These are phyloP conservation scores for Camptophora hylomeconis DNA, from an alignment of 2,329 filamentous ascomycete genomes.

Conservation along the genomic window DNA sequence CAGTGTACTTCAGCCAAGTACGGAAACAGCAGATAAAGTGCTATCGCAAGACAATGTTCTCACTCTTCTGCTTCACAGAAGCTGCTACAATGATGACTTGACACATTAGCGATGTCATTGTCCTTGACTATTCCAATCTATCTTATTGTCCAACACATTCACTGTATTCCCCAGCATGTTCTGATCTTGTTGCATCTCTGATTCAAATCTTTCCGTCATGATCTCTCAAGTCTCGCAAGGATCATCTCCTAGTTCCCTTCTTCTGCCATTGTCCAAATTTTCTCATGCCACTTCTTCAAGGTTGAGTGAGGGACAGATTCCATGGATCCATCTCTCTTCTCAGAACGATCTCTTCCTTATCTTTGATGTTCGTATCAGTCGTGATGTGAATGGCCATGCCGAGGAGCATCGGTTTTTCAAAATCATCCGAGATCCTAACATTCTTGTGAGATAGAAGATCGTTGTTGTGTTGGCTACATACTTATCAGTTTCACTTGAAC, in stretches of 20 bases:
- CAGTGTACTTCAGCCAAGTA: too few species aligned
- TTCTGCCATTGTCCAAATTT: conserved; percentile 29
- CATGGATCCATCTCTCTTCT: conserved; percentile 31
- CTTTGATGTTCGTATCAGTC: conserved; percentile 27
- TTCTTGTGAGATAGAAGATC: conserved; percentile 24
- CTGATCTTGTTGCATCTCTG: conserved; percentile 1
- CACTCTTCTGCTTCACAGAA: too few species aligned
- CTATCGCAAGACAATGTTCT: too few species aligned
- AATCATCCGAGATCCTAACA: conserved; percentile 22
- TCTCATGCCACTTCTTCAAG: conserved; percentile 29
- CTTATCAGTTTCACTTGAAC: conserved; percentile 6
- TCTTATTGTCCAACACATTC: too few species aligned
- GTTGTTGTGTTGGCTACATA: too few species aligned
- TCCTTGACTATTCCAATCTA: too few species aligned
- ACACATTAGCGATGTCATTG: too few species aligned
- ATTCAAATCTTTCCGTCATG: conserved; percentile 16
- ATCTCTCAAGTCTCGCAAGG: conserved; percentile 35
- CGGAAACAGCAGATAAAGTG: too few species aligned
- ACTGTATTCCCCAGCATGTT: too few species aligned
- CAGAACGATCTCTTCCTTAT: conserved; percentile 23
- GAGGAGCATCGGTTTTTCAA: conserved; percentile 21
- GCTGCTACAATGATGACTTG: too few species aligned
- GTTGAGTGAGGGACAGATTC: conserved; percentile 26
- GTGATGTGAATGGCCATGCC: conserved; percentile 11
- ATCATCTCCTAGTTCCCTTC: conserved; percentile 28